A percentile compares a stretch with the other conserved stretches of the same genome.
These are phyloP conservation scores for Cadophora luteo-olivacea DNA, from an alignment of 2,329 filamentous ascomycete species.

Conservation along the genomic window DNA sequence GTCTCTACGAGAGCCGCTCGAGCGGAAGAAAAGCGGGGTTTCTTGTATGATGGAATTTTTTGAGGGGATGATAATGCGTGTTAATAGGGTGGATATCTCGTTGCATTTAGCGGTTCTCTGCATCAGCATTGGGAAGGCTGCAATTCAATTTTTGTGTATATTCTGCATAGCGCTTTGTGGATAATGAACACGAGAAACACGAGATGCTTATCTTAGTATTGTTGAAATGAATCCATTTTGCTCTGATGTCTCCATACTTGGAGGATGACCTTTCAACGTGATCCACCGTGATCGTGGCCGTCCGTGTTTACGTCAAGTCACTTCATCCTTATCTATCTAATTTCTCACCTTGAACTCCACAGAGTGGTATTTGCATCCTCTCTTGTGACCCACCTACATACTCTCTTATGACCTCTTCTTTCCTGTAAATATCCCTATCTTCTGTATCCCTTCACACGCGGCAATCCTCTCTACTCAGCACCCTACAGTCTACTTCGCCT, in stretches of 20 bases:
- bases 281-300: too few relatives aligned
- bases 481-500: too few relatives aligned
- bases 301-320: too few relatives aligned
- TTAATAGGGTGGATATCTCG: neutral
- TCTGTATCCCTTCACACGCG: too few relatives aligned
- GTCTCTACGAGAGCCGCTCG: neutral
- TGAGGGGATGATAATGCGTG: neutral
- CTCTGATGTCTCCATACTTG: neutral
- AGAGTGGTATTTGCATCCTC: too few relatives aligned
- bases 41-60: neutral
- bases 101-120: conserved; percentile 15
- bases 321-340: too few relatives aligned
- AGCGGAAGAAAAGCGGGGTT: neutral
- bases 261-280: too few relatives aligned
- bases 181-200: neutral
- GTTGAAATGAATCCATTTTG: neutral
- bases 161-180: conserved; percentile 19
- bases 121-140: conserved; percentile 2
- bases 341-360: too few relatives aligned
- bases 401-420: too few relatives aligned
- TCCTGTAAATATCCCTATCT: too few relatives aligned
- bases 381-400: too few relatives aligned
- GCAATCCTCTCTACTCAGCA: too few relatives aligned
- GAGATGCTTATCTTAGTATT: neutral
- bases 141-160: neutral